These are phyloP conservation scores for Cutaneotrichosporon mucoides DNA, from an alignment of 1,284 basidiomycete species.

Conservation along the genomic window DNA sequence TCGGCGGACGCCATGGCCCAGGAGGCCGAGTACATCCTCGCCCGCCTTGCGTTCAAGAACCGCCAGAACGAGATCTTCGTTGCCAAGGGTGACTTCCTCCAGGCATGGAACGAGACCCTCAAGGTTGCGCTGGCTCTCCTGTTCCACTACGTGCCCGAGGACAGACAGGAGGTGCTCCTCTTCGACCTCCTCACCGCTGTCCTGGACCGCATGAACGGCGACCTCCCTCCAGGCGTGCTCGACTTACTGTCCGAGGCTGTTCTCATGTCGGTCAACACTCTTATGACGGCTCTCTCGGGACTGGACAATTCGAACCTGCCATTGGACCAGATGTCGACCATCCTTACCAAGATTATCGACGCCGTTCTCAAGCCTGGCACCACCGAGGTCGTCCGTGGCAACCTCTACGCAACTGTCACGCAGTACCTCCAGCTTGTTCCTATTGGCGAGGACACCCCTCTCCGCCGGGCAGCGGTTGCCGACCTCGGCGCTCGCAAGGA, in stretches of 20 bases:
- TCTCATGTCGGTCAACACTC: slow-evolving; percentile 74
- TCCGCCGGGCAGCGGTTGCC: slow-evolving; percentile 62
- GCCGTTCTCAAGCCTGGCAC: slow-evolving; percentile 72
- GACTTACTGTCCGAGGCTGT: slow-evolving; percentile 77
- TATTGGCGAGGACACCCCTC: slow-evolving; percentile 19
- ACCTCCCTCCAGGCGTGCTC: slow-evolving; percentile 64
- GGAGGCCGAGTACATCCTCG: slow-evolving; percentile 71
- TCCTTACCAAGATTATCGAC: slow-evolving; percentile 73
- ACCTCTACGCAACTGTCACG: slow-evolving; percentile 85
- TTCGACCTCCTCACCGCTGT: slow-evolving; percentile 81
- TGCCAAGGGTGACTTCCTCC: slow-evolving; percentile 66
- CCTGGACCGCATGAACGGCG: slow-evolving; percentile 49
- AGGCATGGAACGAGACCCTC: slow-evolving; percentile 75
- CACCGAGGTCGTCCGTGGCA: slow-evolving; percentile 88
- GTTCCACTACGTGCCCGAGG: slow-evolving; percentile 68
- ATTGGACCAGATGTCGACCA: slow-evolving; percentile 68
- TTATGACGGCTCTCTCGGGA: slow-evolving; percentile 62
- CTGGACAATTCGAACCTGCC: slow-evolving; percentile 66
- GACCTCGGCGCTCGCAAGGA: slow-evolving; percentile 60
- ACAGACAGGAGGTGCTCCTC: slow-evolving; percentile 75
- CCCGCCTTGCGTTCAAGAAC: slow-evolving; percentile 80
- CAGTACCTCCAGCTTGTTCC: slow-evolving; percentile 73
- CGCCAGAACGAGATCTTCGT: slow-evolving; percentile 73
- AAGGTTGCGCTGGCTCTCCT: slow-evolving; percentile 79
- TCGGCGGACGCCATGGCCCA: slow-evolving; percentile 65